phyloP scores from a whole-genome alignment of 768 basidiomycete species.

The Phylloporus sp. region DNA sequence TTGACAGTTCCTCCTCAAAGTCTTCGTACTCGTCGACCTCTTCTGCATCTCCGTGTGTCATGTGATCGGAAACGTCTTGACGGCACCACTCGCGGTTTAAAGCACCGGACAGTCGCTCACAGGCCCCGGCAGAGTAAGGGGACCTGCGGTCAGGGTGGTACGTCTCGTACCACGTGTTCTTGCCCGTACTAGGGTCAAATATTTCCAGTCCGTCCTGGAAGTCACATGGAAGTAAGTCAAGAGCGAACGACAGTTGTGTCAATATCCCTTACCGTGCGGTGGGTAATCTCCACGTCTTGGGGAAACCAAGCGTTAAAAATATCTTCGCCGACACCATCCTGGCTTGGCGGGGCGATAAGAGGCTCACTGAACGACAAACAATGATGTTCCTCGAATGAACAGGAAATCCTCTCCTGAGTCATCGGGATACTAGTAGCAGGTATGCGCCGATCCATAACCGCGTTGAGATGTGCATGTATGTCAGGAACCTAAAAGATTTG shows the following conservation, averaged over 20 bases:
- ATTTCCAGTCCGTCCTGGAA: conserved; percentile 39
- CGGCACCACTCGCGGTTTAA: conserved; percentile 21
- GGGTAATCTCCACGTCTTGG: conserved; percentile 30
- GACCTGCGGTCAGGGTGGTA: conserved; percentile 35
- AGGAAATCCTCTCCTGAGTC: conserved; percentile 36
- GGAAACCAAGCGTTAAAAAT: conserved; percentile 48
- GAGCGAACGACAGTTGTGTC: neutral
- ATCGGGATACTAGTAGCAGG: conserved; percentile 24
- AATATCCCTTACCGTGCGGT: conserved; percentile 29
- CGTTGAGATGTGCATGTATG: conserved; percentile 20
- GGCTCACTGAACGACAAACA: conserved; percentile 38
- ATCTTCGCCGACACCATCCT: conserved; percentile 37
- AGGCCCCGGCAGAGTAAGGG: conserved; percentile 35
- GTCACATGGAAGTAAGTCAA: conserved; percentile 11
- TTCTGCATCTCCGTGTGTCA: conserved; percentile 25
- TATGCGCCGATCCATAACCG: conserved; percentile 19
- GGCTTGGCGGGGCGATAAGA: conserved; percentile 33
- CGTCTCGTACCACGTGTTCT: conserved; percentile 42
- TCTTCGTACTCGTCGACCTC: conserved; percentile 36
- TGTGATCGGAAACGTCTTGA: conserved; percentile 18
- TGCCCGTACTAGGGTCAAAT: conserved; percentile 37
- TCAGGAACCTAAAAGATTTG: conserved; percentile 23
- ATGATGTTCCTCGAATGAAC: conserved; percentile 43
- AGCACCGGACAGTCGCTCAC: conserved; percentile 22
- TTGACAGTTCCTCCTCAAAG: conserved; percentile 33